Conservation (phyloP, 2,329 filamentous ascomycete genomes). For the Aspergillus chevalieri region DNA sequence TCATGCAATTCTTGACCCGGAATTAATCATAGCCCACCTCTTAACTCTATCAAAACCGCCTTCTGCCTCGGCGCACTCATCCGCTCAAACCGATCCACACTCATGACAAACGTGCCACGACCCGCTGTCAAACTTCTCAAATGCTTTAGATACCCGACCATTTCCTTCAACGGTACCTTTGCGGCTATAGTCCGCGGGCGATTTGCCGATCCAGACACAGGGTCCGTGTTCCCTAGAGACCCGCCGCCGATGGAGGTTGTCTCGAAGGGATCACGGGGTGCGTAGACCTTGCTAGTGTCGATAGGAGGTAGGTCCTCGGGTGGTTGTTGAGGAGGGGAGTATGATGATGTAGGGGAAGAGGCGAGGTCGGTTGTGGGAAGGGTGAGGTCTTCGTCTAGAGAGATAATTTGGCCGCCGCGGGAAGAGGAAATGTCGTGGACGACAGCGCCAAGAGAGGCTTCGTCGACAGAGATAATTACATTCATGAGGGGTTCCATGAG, state of each 20-base stretch:
- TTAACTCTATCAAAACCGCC: slow-evolving; percentile 45
- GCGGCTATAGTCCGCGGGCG: slow-evolving; percentile 66
- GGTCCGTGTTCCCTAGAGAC: background rate
- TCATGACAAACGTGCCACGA: slow-evolving; percentile 71
- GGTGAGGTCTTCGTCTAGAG: slow-evolving; percentile 53
- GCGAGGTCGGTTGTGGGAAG: slow-evolving; percentile 23
- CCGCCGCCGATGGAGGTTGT: slow-evolving; percentile 13
- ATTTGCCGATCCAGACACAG: slow-evolving; percentile 23
- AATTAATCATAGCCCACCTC: slow-evolving; percentile 24
- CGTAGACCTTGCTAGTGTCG: slow-evolving; percentile 71
- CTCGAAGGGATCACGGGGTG: slow-evolving; percentile 75
- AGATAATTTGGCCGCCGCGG: slow-evolving; percentile 67
- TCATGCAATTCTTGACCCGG: background rate
- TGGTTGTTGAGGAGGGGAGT: background rate
- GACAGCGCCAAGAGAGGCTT: slow-evolving; percentile 71
- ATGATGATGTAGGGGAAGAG: slow-evolving; percentile 5
- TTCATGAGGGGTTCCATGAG: slow-evolving; percentile 94
- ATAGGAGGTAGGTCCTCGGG: slow-evolving; percentile 45
- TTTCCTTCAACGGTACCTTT: slow-evolving; percentile 87
- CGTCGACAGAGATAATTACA: slow-evolving; percentile 78
- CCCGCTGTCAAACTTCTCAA: slow-evolving; percentile 83
- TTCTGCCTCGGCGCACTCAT: slow-evolving; percentile 57
- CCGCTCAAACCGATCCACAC: slow-evolving; percentile 63
- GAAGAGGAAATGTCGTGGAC: slow-evolving; percentile 73
- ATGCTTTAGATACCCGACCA: slow-evolving; percentile 90